phyloP scores from a whole-genome alignment of 2,329 filamentous ascomycete genomes.

The Talaromyces albobiverticillius region DNA sequence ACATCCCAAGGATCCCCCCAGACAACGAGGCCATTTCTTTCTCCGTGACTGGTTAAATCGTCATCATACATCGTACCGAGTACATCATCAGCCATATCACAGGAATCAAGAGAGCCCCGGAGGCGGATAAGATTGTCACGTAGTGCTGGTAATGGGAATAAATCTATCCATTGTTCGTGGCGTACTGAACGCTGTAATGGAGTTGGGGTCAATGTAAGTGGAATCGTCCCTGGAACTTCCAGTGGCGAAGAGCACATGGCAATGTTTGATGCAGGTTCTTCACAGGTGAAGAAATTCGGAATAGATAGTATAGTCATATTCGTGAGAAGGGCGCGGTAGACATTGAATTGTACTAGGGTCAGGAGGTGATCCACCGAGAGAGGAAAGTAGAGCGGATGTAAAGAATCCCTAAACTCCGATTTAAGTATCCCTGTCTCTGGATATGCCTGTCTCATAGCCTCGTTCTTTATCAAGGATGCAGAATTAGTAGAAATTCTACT shows the following conservation, averaged over 20 bases:
- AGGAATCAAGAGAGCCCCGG: constrained; percentile 20
- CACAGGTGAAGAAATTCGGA: constrained; percentile 3
- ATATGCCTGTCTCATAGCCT: neutral
- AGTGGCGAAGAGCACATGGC: constrained; percentile 6
- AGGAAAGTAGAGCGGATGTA: constrained; percentile 6
- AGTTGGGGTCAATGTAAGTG: constrained; percentile 10
- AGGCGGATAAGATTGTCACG: constrained; percentile 23
- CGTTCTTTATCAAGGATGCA: neutral
- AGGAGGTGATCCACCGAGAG: constrained; percentile 16
- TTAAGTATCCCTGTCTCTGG: neutral
- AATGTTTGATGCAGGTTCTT: constrained; percentile 5
- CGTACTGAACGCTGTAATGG: constrained; percentile 15
- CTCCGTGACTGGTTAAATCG: neutral
- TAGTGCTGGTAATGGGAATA: constrained; percentile 24
- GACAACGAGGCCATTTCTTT: constrained; percentile 22
- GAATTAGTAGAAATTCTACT: neutral
- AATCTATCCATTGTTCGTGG: constrained; percentile 31
- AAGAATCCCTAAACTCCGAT: neutral
- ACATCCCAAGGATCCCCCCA: constrained; percentile 32
- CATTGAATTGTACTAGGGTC: constrained; percentile 15
- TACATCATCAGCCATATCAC: constrained; percentile 22
- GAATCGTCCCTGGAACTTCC: neutral
- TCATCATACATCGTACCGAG: constrained; percentile 19
- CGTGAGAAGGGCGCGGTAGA: constrained; percentile 15
- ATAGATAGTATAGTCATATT: constrained; percentile 16